Evolutionary conservation across 1,284 basidiomycete genomes (phyloP).

Genomic region (Pulveroboletus sp.): DNA sequence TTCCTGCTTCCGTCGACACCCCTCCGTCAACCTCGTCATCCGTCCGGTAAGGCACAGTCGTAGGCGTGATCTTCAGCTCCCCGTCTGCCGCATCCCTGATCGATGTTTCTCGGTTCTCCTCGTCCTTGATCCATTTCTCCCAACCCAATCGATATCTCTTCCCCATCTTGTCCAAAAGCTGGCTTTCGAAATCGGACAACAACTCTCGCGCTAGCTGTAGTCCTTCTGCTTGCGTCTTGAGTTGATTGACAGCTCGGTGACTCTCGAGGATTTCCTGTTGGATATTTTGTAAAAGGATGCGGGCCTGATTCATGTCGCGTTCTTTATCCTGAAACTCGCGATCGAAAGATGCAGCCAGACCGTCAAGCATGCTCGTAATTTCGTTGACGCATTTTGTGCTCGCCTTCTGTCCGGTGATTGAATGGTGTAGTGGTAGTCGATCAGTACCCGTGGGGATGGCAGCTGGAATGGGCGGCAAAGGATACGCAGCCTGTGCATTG

Average conservation of each 20-base stretch:
- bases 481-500: constrained; percentile 49
- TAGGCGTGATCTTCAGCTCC: constrained; percentile 42
- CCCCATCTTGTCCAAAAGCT: constrained; percentile 74
- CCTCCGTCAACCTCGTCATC: constrained; percentile 41
- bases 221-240: constrained; percentile 68
- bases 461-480: constrained; percentile 38
- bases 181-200: constrained; percentile 62
- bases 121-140: constrained; percentile 88
- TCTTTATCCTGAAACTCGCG: constrained; percentile 91
- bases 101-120: constrained; percentile 69
- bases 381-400: constrained; percentile 84
- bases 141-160: constrained; percentile 81
- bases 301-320: constrained; percentile 88
- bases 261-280: constrained; percentile 92
- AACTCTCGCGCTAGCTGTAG: constrained; percentile 60
- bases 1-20: constrained; percentile 18
- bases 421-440: constrained; percentile 78
- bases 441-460: constrained; percentile 48
- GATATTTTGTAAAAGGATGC: constrained; percentile 83
- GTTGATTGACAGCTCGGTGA: constrained; percentile 68
- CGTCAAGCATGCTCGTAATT: constrained; percentile 84
- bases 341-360: constrained; percentile 90
- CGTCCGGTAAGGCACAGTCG: constrained; percentile 41
- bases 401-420: constrained; percentile 83
- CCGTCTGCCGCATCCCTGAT: constrained; percentile 58